Conservation (phyloP, 1,284 basidiomycete genomes). For the Tilletia horrida region DNA sequence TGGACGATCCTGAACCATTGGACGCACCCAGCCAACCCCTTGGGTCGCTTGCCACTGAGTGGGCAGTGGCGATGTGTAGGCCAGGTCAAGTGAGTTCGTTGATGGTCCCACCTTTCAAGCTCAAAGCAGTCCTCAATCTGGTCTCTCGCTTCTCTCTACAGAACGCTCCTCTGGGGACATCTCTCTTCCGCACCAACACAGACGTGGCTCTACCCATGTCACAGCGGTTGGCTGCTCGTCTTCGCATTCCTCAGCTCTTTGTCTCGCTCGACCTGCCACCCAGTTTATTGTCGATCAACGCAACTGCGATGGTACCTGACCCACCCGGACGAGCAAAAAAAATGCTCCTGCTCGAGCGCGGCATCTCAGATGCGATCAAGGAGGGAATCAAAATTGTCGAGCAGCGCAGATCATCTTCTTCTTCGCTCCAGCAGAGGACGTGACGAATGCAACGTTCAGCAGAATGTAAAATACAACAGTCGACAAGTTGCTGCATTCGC, state of each 20-base stretch:
- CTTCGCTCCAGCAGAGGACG: too few relatives aligned
- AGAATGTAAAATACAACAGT: too few relatives aligned
- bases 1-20: background rate
- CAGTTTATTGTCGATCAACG: background rate
- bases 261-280: constrained; percentile 13
- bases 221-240: background rate
- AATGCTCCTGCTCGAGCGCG: constrained; percentile 9
- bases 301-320: background rate
- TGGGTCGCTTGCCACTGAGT: background rate
- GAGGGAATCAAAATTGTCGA: background rate
- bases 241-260: constrained; percentile 11
- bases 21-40: background rate
- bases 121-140: background rate
- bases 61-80: constrained; percentile 8
- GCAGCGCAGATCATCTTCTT: too few relatives aligned
- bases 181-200: constrained; percentile 13
- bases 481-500: too few relatives aligned
- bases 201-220: constrained; percentile 13
- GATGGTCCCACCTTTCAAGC: background rate
- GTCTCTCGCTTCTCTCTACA: background rate
- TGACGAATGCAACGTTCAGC: too few relatives aligned
- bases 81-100: background rate
- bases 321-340: background rate
- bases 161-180: background rate
- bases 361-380: background rate